Percentiles rank a stretch among this genome's conserved stretches.
Conservation (phyloP, 83 land plant genomes). For the Diphasiastrum complanatum region DNA sequence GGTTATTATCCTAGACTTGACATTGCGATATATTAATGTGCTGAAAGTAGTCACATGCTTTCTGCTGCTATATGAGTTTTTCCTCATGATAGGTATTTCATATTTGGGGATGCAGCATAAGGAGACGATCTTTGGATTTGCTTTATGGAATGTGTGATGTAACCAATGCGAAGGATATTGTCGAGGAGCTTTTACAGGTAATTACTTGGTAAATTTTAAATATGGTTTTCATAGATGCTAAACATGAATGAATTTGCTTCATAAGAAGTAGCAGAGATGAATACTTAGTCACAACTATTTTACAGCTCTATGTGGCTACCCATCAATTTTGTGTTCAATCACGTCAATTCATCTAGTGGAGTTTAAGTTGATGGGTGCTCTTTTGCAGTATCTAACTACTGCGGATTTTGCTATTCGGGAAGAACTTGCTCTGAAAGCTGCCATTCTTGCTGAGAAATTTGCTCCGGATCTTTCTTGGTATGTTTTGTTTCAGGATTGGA, state of each 20-base stretch:
- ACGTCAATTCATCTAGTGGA: neutral
- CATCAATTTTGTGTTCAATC: neutral
- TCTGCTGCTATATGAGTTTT: too few species aligned
- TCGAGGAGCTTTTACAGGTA: slow-evolving; percentile 98
- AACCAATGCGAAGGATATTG: slow-evolving; percentile 96
- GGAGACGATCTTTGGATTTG: slow-evolving; percentile 94
- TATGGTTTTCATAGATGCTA: neutral
- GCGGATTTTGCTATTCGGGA: slow-evolving; percentile 99
- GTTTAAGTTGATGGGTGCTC: neutral
- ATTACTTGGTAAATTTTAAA: neutral
- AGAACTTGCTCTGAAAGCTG: slow-evolving; percentile 93
- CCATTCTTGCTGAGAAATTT: slow-evolving; percentile 97
- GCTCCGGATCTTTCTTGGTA: slow-evolving; percentile 98
- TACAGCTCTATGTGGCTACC: slow-evolving; percentile 1
- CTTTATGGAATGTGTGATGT: slow-evolving; percentile 99
- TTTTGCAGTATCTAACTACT: slow-evolving; percentile 74
- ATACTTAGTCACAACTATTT: neutral
- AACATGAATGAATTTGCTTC: neutral
- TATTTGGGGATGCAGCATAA: slow-evolving; percentile 88
- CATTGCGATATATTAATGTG: too few species aligned
- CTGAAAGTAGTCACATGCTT: too few species aligned
- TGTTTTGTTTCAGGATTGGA: slow-evolving; percentile 2
- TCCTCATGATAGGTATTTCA: too few species aligned
- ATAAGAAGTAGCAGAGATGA: neutral
- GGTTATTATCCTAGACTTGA: too few species aligned